Percentiles rank a stretch among this genome's conserved stretches.
Evolutionary conservation across 352 stramenopile species (phyloP).

Genomic region (Globisporangium rhizosaccharum): DNA sequence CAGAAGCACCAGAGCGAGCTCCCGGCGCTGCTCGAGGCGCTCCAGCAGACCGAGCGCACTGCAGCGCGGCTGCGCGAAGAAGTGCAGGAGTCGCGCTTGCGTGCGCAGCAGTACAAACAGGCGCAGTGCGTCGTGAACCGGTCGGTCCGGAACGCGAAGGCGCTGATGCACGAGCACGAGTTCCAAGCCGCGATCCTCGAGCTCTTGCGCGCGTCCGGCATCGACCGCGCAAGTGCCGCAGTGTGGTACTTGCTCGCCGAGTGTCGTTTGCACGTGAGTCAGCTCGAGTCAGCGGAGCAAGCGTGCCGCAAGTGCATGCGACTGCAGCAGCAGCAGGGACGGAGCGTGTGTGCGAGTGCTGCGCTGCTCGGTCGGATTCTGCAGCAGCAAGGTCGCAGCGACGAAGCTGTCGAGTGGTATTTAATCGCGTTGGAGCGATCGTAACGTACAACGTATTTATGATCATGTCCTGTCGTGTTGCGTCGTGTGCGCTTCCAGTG

Average conservation of each 20-base stretch:
- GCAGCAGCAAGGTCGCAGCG: conserved; percentile 38
- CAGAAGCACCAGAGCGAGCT: conserved; percentile 46
- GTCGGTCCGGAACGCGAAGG: conserved; percentile 27
- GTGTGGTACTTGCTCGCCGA: conserved; percentile 53
- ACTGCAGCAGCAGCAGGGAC: conserved; percentile 24
- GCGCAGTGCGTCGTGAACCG: conserved; percentile 37
- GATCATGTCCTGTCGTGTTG: neutral
- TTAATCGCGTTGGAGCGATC: conserved; percentile 47
- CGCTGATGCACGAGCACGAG: conserved; percentile 44
- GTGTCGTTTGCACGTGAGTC: conserved; percentile 41
- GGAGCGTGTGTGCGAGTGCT: conserved; percentile 15
- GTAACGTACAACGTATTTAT: conserved; percentile 14
- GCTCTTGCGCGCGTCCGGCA: conserved; percentile 33
- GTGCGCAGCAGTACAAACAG: conserved; percentile 41
- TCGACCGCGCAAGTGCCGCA: conserved; percentile 44
- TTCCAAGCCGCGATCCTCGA: conserved; percentile 60
- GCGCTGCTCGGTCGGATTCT: conserved; percentile 48
- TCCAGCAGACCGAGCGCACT: conserved; percentile 25
- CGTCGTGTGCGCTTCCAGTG: neutral
- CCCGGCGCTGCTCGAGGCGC: conserved; percentile 33
- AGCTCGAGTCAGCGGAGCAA: conserved; percentile 42
- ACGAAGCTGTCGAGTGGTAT: conserved; percentile 63
- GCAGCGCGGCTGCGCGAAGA: conserved; percentile 24
- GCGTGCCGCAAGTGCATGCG: conserved; percentile 51
- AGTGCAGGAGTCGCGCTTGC: conserved; percentile 29